Conservation (phyloP, 164 flowering plant species). For the Tinospora cordifolia region DNA sequence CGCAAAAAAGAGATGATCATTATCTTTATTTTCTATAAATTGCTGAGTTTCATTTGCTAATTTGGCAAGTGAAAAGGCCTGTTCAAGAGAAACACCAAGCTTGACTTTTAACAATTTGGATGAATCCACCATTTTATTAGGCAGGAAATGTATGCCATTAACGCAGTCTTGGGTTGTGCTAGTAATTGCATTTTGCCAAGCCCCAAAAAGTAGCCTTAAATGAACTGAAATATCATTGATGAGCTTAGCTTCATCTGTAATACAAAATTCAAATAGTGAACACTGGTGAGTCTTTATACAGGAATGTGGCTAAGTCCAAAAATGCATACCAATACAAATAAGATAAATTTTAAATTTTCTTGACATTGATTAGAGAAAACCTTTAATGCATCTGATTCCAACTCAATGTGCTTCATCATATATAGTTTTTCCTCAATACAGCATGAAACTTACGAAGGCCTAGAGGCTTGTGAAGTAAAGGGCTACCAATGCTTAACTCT, state of each 20-base stretch:
- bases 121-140: constrained; percentile 29
- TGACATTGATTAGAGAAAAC: not conserved
- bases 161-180: constrained; percentile 41
- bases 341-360: not conserved
- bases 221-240: constrained; percentile 29
- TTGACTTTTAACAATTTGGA: constrained; percentile 45
- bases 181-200: constrained; percentile 38
- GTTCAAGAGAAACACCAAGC: constrained; percentile 63
- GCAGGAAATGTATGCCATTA: constrained; percentile 41
- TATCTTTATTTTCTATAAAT: constrained; percentile 20
- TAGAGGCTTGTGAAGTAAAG: not conserved
- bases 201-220: constrained; percentile 33
- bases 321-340: not conserved
- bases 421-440: not conserved
- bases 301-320: no score
- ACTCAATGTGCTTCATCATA: not conserved
- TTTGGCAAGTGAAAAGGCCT: constrained; percentile 43
- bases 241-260: constrained; percentile 41
- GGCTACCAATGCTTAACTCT: not conserved
- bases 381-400: not conserved
- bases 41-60: constrained; percentile 33
- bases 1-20: constrained; percentile 17
- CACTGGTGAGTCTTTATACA: not conserved
- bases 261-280: not conserved
- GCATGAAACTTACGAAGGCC: not conserved